Evolutionary conservation across 768 basidiomycete species (phyloP).

Genomic region (Candolleomyces efflorescens): DNA sequence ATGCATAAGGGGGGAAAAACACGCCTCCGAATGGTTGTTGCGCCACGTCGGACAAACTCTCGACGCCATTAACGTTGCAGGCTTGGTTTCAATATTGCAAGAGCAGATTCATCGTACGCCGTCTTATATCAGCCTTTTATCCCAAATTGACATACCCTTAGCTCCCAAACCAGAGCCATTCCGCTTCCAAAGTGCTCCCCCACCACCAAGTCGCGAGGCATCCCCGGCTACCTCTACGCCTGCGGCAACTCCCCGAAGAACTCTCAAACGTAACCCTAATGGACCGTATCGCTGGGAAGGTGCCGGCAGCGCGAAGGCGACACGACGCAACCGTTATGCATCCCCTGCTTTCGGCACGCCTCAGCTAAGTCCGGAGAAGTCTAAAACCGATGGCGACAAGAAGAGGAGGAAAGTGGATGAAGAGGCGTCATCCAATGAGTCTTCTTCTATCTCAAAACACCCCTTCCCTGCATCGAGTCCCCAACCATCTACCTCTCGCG

Average conservation of each 20-base stretch:
- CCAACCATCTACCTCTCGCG: slow-evolving; percentile 17
- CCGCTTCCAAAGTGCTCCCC: slow-evolving; percentile 52
- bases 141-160: slow-evolving; percentile 9
- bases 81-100: slow-evolving; percentile 7
- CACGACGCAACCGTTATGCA: slow-evolving; percentile 58
- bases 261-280: slow-evolving; percentile 67
- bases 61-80: slow-evolving; percentile 9
- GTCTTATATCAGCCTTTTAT: slow-evolving; percentile 19
- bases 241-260: slow-evolving; percentile 43
- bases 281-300: slow-evolving; percentile 72
- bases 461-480: slow-evolving; percentile 34
- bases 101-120: slow-evolving; percentile 4
- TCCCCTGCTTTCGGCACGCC: slow-evolving; percentile 70
- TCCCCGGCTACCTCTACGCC: slow-evolving; percentile 16
- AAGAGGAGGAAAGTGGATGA: slow-evolving; percentile 62
- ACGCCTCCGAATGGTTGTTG: neutral
- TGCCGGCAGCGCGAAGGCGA: slow-evolving; percentile 60
- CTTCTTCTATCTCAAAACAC: slow-evolving; percentile 20
- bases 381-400: slow-evolving; percentile 31
- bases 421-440: slow-evolving; percentile 28
- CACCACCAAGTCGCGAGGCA: slow-evolving; percentile 35
- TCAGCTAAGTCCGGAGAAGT: slow-evolving; percentile 35
- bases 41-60: slow-evolving; percentile 4
- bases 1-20: neutral
- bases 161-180: slow-evolving; percentile 49